Percentiles rank a stretch among this genome's conserved stretches.
These are phyloP conservation scores for Pelagomonas calceolata DNA, from an alignment of 108 stramenopile species.

Conservation along the genomic window DNA sequence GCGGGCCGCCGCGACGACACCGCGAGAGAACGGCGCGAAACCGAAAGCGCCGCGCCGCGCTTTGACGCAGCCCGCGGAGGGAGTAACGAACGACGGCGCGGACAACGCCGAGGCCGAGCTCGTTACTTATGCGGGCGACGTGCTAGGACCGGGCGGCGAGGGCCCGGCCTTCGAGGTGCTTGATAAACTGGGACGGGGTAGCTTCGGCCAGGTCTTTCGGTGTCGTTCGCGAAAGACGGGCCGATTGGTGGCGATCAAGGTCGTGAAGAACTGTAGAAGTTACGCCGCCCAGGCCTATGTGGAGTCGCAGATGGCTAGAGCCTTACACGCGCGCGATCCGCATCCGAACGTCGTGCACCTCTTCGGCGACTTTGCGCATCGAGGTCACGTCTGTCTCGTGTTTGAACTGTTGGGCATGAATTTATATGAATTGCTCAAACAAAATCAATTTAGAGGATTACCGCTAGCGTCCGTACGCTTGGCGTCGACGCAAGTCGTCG, in stretches of 20 bases:
- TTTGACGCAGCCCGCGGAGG: slow-evolving; percentile 28
- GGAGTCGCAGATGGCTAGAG: slow-evolving; percentile 78
- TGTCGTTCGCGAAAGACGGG: slow-evolving; percentile 56
- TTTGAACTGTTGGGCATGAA: slow-evolving; percentile 84
- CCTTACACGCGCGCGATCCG: slow-evolving; percentile 25
- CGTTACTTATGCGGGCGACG: slow-evolving; percentile 35
- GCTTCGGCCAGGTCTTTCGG: slow-evolving; percentile 92
- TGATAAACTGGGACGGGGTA: slow-evolving; percentile 73
- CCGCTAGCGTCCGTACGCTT: slow-evolving; percentile 58
- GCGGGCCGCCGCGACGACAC: too few species aligned
- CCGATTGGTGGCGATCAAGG: slow-evolving; percentile 75
- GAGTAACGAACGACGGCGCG: slow-evolving; percentile 20
- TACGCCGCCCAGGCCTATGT: slow-evolving; percentile 82
- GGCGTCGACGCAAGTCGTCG: slow-evolving; percentile 49
- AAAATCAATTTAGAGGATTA: slow-evolving; percentile 82
- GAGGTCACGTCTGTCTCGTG: slow-evolving; percentile 81
- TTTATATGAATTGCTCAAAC: slow-evolving; percentile 81
- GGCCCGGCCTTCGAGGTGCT: slow-evolving; percentile 38
- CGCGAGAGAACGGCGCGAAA: too few species aligned
- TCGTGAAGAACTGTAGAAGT: slow-evolving; percentile 89
- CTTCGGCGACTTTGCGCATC: slow-evolving; percentile 69
- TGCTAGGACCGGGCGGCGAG: slow-evolving; percentile 13
- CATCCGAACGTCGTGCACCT: slow-evolving; percentile 53
- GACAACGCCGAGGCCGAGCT: slow-evolving; percentile 27
- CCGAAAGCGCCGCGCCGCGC: slow-evolving; percentile 20